These are phyloP conservation scores for Pachyrhizus erosus DNA, from an alignment of 306 rosid species.

Conservation along the genomic window DNA sequence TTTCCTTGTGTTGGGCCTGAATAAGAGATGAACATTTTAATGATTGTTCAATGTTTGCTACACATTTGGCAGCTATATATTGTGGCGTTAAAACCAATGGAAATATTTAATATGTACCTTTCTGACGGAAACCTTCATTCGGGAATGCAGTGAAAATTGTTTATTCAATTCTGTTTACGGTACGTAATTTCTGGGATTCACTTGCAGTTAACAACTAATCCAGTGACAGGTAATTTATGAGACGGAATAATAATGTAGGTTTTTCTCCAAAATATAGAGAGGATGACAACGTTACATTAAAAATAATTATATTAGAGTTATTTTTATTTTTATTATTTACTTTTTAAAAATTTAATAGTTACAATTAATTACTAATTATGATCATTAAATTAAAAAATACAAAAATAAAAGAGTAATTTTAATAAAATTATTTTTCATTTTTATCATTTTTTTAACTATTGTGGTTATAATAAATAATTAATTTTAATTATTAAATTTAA, in stretches of 20 bases:
- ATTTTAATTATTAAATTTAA: too few species aligned
- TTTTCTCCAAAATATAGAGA: too few species aligned
- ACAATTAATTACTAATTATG: too few species aligned
- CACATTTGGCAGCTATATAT: background rate
- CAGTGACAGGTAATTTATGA: background rate
- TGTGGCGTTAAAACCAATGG: background rate
- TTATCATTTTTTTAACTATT: too few species aligned
- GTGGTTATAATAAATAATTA: too few species aligned
- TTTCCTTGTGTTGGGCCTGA: background rate
- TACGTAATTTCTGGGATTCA: background rate
- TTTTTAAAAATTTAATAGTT: too few species aligned
- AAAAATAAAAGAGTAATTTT: too few species aligned
- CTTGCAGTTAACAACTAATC: background rate
- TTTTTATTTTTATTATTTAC: too few species aligned
- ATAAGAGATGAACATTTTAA: slow-evolving; percentile 11
- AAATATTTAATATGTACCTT: background rate
- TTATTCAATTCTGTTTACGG: background rate
- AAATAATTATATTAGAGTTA: too few species aligned
- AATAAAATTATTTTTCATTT: too few species aligned
- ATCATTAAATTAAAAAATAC: too few species aligned
- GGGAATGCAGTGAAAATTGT: background rate
- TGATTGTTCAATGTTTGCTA: background rate
- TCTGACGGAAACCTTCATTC: background rate
- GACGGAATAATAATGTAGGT: background rate
- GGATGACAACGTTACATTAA: too few species aligned